Evolutionary conservation across 2,329 filamentous ascomycete genomes (phyloP), one percentile per base, ranked within the genome.

Genomic region (Sporothrix euskadiensis): DNA sequence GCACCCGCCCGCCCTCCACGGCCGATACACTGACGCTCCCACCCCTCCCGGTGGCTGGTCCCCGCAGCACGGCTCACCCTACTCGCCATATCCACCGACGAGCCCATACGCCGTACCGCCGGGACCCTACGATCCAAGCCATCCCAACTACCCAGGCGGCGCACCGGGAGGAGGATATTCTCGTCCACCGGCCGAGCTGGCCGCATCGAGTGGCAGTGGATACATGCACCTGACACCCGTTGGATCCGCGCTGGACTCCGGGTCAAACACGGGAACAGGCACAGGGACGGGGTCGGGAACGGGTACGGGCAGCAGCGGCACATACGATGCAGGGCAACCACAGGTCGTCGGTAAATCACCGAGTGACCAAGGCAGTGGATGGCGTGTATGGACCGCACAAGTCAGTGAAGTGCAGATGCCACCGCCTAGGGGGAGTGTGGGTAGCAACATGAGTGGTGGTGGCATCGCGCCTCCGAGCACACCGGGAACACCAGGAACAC

Each of bases 381-480:
- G 44, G 2, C n/a, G 79, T 63, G 66, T 80, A 16, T 81, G 80
- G 81, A 71, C 79, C 72, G 80, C 80, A 19, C 80, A 81, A 63
- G 80, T 81, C 63, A 80, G 79, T 72, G 79, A 80, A 76, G 75
- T 81, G 71, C 78, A 77, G 74, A 59, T 77, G 7, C 71, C 75
- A 9, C 75, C 76, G 4, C 44, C 44, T 10, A 71, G 69, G 69
- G 32, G 54, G 4, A 30, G 56, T 35, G 73, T 35, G 16, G 71
- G 35, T 5, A 44, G 47, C 63, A 70, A 47, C 3, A 1, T 41
- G 10, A 56, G 47, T 16, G 32, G 12, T 47, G 66, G 52, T 22
- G 52, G 30, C 14, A 8, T 5, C 10, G n/a, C 9, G 8, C 12
- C 12, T 7, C 54, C n/a, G 2, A 12, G 22, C 2, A 26, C 14